A percentile compares a stretch with the other conserved stretches of the same genome.
These are phyloP conservation scores for Claviceps citrina DNA, from an alignment of 2,329 filamentous ascomycete genomes.

Conservation along the genomic window DNA sequence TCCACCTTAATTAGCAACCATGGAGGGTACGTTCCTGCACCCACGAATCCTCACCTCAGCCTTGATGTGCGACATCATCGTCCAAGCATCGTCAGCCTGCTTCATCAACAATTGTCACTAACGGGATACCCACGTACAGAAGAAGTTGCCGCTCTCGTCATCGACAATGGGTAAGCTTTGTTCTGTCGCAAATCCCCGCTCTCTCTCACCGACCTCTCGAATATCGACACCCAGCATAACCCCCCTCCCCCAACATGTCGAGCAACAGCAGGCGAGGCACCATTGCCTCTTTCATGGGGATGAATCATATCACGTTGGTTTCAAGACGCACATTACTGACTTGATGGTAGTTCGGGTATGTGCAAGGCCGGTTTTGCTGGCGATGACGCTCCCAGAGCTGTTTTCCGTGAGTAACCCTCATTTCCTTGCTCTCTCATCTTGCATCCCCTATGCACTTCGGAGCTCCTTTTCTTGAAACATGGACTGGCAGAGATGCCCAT, in stretches of 20 bases:
- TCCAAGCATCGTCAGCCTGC: not conserved
- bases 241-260: slow-evolving; percentile 1
- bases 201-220: slow-evolving; percentile 22
- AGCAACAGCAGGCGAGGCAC: not conserved
- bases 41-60: slow-evolving; percentile 1
- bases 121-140: slow-evolving; percentile 46
- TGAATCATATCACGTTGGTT: not conserved
- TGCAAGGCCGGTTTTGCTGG: slow-evolving; percentile 99
- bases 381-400: slow-evolving; percentile 99
- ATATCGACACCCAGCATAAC: slow-evolving; percentile 5
- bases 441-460: slow-evolving; percentile 2
- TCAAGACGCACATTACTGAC: slow-evolving; percentile 22
- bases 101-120: slow-evolving; percentile 20
- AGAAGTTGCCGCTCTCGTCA: slow-evolving; percentile 99
- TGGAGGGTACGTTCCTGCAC: slow-evolving; percentile 34
- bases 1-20: slow-evolving; percentile 33
- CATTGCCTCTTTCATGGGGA: not conserved
- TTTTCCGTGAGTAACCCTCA: slow-evolving; percentile 77
- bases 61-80: not conserved
- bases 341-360: slow-evolving; percentile 80
- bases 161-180: slow-evolving; percentile 98
- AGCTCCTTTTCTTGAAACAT: slow-evolving; percentile 6
- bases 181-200: slow-evolving; percentile 11
- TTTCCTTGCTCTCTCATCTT: slow-evolving; percentile 15
- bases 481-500: slow-evolving; percentile 1